Evolutionary conservation across 2,329 filamentous ascomycete species (phyloP), one percentile per base, ranked within the genome.

Genomic region (Lomentospora prolificans): DNA sequence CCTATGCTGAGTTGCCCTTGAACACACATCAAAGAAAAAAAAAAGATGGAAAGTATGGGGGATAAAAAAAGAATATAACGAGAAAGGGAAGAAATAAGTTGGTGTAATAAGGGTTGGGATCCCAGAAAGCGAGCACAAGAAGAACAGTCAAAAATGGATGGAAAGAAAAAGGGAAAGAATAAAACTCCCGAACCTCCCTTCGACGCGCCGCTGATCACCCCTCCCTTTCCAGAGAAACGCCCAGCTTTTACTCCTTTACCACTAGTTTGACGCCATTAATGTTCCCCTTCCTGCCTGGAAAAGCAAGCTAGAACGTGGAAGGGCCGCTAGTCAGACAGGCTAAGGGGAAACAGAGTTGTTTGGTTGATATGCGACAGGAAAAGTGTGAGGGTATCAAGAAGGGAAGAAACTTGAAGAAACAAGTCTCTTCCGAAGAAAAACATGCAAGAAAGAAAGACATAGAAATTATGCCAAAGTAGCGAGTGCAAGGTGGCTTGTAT

Each of bases 41-140:
- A 41, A 46, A 10, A 46, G 19, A 19, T 39, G 33, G 12, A 50
- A 22, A n/a, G 22, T 10, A 10, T 50, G 10, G 10, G 22, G 10
- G 44, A 25, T 39, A 31, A 39, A 19, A 19, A 19, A 10, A 48
- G 10, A 19, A 48, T 36, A 9, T 6, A 50, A 31, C 12, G 41
- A 53, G 17, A 57, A 57, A 55, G 41, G 50, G 10, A 55, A 27
- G n/a, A 44, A 28, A n/a, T 30, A n/a, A n/a, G n/a, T n/a, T n/a
- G n/a, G n/a, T n/a, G n/a, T n/a, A n/a, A n/a, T n/a, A n/a, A n/a
- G n/a, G n/a, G n/a, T n/a, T n/a, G n/a, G n/a, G n/a, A n/a, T n/a
- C n/a, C n/a, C n/a, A n/a, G n/a, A n/a, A n/a, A n/a, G n/a, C n/a
- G n/a, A n/a, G n/a, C n/a, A n/a, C n/a, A n/a, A n/a, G n/a, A n/a